Evolutionary conservation across 2,329 filamentous ascomycete species (phyloP), one percentile per base, ranked within the genome.

Genomic region (Cercospora sp.): DNA sequence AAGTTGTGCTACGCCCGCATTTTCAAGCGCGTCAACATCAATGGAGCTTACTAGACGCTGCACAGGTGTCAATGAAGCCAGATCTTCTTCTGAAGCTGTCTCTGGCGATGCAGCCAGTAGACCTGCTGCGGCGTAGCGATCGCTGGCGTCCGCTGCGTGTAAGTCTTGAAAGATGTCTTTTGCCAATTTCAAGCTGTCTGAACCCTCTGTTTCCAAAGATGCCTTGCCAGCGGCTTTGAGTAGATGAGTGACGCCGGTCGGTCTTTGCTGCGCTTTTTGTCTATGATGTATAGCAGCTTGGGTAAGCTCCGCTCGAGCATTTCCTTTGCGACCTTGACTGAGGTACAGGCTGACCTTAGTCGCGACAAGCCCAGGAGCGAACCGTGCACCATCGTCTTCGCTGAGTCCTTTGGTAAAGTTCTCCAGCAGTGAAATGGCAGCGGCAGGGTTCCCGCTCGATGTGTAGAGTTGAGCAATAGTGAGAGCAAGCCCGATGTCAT

Each of bases 281-380:
- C 88, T 87, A 94, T 95, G 98, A 81, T 96, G 90, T 13, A 86
- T 83, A 10, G 93, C 92, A 18, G 94, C 93, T 78, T 90, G 91
- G 67, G 89, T 87, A 18, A 98, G 84, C 76, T 95, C 91, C 6
- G 83, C 80, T 70, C 91, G 91, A 69, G 91, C 88, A 31, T 91
- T 89, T 26, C 85, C 82, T 72, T 90, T 90, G 39, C 93, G 91
- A 45, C 91, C 90, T 77, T 95, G 90, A 2, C 85, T 82, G 73
- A 88, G 87, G 80, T 97, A 95, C 0, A 99, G 84, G 2, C 91
- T 89, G 9, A 96, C 90, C 3, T 91, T 84, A 1, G 94, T 84
- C 0, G 92, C 93, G 30, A 98, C 86, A 1, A 99, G 83, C 2
- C 94, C 94, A 0, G 95, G 94, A 28, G 92, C 90, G 78, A 90